Evolutionary conservation across 108 stramenopile genomes (phyloP).

Genomic region (Hondaea fermentalgiana): DNA sequence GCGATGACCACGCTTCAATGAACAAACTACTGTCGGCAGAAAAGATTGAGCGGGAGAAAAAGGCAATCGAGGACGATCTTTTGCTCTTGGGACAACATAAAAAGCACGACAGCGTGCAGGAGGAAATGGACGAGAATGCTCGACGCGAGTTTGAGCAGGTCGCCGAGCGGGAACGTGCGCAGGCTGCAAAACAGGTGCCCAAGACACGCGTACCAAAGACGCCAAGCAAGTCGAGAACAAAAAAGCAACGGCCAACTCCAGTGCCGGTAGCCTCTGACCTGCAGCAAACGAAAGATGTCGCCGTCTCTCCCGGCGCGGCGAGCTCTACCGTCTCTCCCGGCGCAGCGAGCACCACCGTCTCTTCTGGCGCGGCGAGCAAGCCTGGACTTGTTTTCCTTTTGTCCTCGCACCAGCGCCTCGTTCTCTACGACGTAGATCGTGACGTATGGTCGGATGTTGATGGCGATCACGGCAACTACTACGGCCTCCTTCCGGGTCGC

Average conservation of each 20-base stretch:
- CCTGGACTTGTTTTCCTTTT: background rate
- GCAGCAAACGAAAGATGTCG: no score
- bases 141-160: background rate
- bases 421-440: background rate
- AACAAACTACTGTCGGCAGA: background rate
- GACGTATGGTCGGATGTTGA: background rate
- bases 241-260: no score
- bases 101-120: background rate
- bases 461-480: background rate
- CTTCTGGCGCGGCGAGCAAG: background rate
- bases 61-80: background rate
- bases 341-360: no score
- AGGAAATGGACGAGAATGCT: background rate
- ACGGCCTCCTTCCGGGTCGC: background rate
- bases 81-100: background rate
- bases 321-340: no score
- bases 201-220: background rate
- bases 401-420: background rate
- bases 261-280: no score
- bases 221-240: no score
- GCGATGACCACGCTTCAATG: background rate
- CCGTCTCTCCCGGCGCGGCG: no score
- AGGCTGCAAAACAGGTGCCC: background rate
- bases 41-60: background rate
- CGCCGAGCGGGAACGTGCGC: background rate